phyloP scores from a whole-genome alignment of 495 filamentous ascomycete species.

The Jackrogersella minutella region DNA sequence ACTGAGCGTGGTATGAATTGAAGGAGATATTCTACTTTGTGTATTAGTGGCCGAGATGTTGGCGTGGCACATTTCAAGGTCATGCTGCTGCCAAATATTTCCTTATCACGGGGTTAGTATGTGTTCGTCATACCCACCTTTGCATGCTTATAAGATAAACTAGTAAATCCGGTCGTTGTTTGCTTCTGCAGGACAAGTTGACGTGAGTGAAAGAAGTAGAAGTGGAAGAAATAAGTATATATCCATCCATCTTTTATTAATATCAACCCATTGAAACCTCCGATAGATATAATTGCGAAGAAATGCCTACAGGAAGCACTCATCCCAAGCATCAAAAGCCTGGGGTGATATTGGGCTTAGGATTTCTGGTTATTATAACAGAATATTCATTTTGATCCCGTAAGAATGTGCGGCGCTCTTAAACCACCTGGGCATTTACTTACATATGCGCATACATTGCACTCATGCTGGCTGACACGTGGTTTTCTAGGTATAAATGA shows the following conservation, averaged over 20 bases:
- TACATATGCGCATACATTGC: conserved; percentile 1
- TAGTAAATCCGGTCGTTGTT: conserved; percentile 7
- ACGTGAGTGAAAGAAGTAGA: too few species aligned
- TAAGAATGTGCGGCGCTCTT: background rate
- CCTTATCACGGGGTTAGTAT: conserved; percentile 21
- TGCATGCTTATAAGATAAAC: background rate
- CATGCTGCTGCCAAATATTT: conserved; percentile 35
- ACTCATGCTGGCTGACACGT: conserved; percentile 17
- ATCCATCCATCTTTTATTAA: background rate
- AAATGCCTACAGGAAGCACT: too few species aligned
- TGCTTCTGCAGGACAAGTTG: background rate
- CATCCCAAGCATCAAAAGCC: too few species aligned
- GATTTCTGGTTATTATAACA: too few species aligned
- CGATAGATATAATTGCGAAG: background rate
- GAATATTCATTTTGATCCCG: too few species aligned
- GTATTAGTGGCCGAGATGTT: conserved; percentile 7
- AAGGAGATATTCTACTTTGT: background rate
- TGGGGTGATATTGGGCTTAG: too few species aligned
- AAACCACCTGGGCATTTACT: background rate
- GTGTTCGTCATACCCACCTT: conserved; percentile 34
- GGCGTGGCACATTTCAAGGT: conserved; percentile 31
- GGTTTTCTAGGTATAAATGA: conserved; percentile 3
- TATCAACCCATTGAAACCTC: background rate
- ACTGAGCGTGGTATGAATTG: background rate
- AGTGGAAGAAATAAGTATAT: background rate